Base-by-base conservation (phyloP, 805 yeast species). In the Metschnikowia lunata region DNA sequence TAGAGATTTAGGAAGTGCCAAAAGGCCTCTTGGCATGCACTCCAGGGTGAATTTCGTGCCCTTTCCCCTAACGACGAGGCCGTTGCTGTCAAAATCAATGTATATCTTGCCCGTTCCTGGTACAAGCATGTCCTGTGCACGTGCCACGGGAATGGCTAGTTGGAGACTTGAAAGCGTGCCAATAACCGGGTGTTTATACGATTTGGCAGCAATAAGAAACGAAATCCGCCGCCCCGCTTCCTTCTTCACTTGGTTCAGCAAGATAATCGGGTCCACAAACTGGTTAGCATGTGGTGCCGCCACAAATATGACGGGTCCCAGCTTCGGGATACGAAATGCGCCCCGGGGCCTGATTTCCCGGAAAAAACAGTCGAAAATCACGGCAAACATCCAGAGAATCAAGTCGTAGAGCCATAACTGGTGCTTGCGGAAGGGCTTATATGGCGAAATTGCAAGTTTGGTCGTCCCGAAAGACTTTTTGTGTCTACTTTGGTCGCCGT, bases 231-330 rank as follows among this genome's bases (percentile, higher is more conserved):
- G 73, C 7, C 80, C 76, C 1, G 85, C 75, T 45, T 79, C 80
- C 40, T 71, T 69, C 54, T 82, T 78, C 26, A 87, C 91, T 59
- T 85, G 91, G 37, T 85, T 83, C 85, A 88, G 83, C 37, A 93
- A 71, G 40, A 93, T 76, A 39, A 90, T 79, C 1, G 93, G 91
- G 42, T 79, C 79, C 30, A 90, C 88, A 60, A 90, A 90, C 66
- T 88, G 96, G 59, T 88, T 88, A n/a, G 96, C 95, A 68, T 91
- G 99, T 1, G 98, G 98, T 2, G 97, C 99, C 9, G 93, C 95
- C 30, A 93, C 98, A 50, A 93, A 83, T 43, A 91, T 84, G 8
- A 89, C 83, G 0, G 98, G 91, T 0, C 97, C 97, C 8, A 75
- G 63, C 28, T 75, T 71, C 0, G 85, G 84, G 30, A 82, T 58